Evolutionary conservation across 106 monocot genomes (phyloP), one percentile per base, ranked within the genome.

Genomic region (Ottelia alismoides): DNA sequence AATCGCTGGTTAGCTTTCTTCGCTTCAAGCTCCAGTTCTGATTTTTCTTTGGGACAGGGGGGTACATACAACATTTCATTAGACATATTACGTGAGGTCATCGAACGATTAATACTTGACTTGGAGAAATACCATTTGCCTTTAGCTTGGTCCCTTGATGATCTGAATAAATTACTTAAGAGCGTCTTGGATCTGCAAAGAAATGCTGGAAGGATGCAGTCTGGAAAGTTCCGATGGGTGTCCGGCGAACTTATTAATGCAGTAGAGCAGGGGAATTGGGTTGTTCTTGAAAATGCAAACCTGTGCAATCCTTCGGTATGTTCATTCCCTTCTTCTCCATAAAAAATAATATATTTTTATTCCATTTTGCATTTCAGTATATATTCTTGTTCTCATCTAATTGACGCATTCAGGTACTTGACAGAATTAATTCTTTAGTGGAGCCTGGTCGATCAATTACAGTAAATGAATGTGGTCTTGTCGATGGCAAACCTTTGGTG

Each of bases 351-450:
- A n/a, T n/a, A n/a, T n/a, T n/a, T n/a, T n/a, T n/a, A n/a, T n/a
- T n/a, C n/a, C n/a, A n/a, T n/a, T n/a, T n/a, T n/a, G n/a, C n/a
- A n/a, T n/a, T n/a, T n/a, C n/a, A n/a, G n/a, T n/a, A n/a, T n/a
- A n/a, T n/a, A n/a, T n/a, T n/a, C n/a, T n/a, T n/a, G n/a, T n/a
- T n/a, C n/a, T n/a, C n/a, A n/a, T n/a, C n/a, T n/a, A n/a, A n/a
- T n/a, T n/a, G n/a, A n/a, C n/a, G n/a, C n/a, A n/a, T n/a, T n/a
- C 69, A 92, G 92, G 87, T 94, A 51, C 98, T 99, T 56, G 98
- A 99, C 66, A 72, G 98, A 60, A 99, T 99, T 29, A 99, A 99
- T 51, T 90, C 85, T 35, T 64, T 99, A 62, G 85, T 75, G 22
- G 98, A 99, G 61, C 79, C 69, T 52, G 61, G 70, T 68, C 73